Percentiles rank a stretch among this genome's conserved stretches.
Evolutionary conservation across 208 protist species (phyloP).

Genomic region (Trypanosomatidae sp.): DNA sequence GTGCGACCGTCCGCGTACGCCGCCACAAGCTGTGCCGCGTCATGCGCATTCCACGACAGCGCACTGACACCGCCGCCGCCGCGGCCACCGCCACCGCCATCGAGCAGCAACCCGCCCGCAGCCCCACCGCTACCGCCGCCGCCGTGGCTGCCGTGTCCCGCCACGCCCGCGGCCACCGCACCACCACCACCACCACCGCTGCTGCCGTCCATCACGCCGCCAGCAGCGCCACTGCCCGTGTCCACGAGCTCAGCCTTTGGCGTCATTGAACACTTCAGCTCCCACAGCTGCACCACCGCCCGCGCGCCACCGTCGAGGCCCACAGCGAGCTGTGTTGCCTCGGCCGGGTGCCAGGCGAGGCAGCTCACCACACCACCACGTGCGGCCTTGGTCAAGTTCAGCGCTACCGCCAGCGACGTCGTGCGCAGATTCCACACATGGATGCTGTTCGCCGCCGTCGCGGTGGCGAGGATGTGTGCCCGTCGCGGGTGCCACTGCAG

Average conservation of each 20-base stretch:
- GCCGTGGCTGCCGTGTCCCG: constrained; percentile 46
- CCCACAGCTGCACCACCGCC: constrained; percentile 95
- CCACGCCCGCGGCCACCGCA: too few relatives aligned
- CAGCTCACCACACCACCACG: constrained; percentile 39
- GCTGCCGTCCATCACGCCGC: too few relatives aligned
- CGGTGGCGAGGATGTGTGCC: constrained; percentile 91
- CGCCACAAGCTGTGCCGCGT: constrained; percentile 87
- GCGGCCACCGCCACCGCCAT: too few relatives aligned
- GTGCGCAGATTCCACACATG: constrained; percentile 93
- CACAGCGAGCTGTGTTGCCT: constrained; percentile 86
- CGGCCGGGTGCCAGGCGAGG: constrained; percentile 92
- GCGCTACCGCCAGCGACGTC: constrained; percentile 70
- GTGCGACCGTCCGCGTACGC: constrained; percentile 90
- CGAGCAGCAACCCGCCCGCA: too few relatives aligned
- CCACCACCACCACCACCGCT: constrained; percentile 72
- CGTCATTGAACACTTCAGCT: constrained; percentile 88
- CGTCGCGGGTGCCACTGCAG: constrained; percentile 75
- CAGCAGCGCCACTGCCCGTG: too few relatives aligned
- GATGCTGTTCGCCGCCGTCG: constrained; percentile 70
- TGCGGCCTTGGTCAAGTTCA: constrained; percentile 69
- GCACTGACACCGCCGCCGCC: constrained; percentile 81
- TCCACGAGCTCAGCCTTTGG: constrained; percentile 68
- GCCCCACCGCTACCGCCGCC: too few relatives aligned
- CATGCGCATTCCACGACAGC: constrained; percentile 88
- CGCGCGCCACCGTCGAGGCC: constrained; percentile 83